Evolutionary conservation across 2,329 filamentous ascomycete species (phyloP), one percentile per base, ranked within the genome.

Genomic region (Bipolaris gigantea): DNA sequence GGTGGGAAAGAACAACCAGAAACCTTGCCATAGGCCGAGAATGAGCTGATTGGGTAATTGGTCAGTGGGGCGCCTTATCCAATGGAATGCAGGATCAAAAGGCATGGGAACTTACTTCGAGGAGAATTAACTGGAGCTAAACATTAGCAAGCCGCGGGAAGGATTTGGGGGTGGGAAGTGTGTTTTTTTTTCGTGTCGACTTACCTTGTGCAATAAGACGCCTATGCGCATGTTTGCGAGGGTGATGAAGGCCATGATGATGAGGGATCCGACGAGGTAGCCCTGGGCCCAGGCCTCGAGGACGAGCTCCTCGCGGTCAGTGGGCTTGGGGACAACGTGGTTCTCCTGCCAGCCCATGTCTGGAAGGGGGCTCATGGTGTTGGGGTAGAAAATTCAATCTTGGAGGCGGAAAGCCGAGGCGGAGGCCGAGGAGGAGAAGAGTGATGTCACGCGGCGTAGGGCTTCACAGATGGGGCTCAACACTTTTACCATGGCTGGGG

Each of bases 1-100:
- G 8, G 76, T 77, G 56, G 79, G 73, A 49, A 81, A 78, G 71
- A 86, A 86, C 33, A 85, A 80, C 67, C 84, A 85, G 54, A 83
- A 83, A 7, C 83, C 83, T 63, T 85, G 82, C 46, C 79, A 78
- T 55, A 83, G 76, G 4, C 81, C 83, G 5, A 85, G 73, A n/a
- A 85, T 59, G 15, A 85, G 74, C 81, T 83, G 16, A 30, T 10
- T 65, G 58, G 30, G 39, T 34, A 40, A 36, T 36, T 15, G 16
- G 25, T 56, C 27, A 35, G 33, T 23, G 45, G 19, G 56, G 49
- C 23, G 18, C 35, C 33, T 43, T 32, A 33, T 16, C 34, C 6
- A 25, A 25, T n/a, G 13, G 33, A 43, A 25, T 23, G 10, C 16
- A 30, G 32, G 48, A 47, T 30, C 27, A 30, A 30, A 11, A 30